Evolutionary conservation across 169 alveolate genomes (phyloP).

Genomic region (Eimeria necatrix): DNA sequence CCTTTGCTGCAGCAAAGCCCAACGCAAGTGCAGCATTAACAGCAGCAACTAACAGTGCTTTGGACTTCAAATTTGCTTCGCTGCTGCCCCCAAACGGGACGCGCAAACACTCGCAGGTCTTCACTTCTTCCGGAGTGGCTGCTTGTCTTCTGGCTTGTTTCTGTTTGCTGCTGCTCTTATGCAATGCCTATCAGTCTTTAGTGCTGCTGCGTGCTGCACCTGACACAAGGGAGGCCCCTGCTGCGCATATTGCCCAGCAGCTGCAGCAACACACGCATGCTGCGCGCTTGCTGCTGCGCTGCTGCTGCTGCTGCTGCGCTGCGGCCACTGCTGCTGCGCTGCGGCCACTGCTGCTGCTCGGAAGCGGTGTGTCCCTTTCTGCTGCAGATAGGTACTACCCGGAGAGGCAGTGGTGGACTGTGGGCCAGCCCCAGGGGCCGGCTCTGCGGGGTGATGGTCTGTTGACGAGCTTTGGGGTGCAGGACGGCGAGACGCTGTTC

Average conservation of each 20-base stretch:
- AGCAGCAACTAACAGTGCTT: too few relatives aligned
- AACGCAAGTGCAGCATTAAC: too few relatives aligned
- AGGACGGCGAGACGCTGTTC: slow-evolving; percentile 65
- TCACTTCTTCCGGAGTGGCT: too few relatives aligned
- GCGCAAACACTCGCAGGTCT: too few relatives aligned
- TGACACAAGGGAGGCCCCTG: too few relatives aligned
- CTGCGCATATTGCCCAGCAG: too few relatives aligned
- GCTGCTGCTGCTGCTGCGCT: slow-evolving; percentile 10
- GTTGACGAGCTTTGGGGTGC: slow-evolving; percentile 31
- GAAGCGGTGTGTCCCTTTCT: neutral
- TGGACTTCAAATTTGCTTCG: too few relatives aligned
- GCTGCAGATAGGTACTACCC: slow-evolving; percentile 81
- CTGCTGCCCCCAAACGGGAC: too few relatives aligned
- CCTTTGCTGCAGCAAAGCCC: neutral
- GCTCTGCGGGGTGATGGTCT: slow-evolving; percentile 53
- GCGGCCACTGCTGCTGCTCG: neutral
- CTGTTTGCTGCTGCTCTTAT: slow-evolving; percentile 5
- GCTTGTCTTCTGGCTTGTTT: too few relatives aligned
- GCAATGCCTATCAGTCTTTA: too few relatives aligned
- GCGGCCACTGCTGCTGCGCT: slow-evolving; percentile 36
- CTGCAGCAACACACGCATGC: too few relatives aligned
- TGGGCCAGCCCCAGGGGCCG: slow-evolving; percentile 72
- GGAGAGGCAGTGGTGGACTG: slow-evolving; percentile 83
- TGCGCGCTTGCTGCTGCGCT: neutral
- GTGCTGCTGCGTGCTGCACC: too few relatives aligned